Conservation (phyloP, 345 rosid genomes). For the Capsella bursapastoris region DNA sequence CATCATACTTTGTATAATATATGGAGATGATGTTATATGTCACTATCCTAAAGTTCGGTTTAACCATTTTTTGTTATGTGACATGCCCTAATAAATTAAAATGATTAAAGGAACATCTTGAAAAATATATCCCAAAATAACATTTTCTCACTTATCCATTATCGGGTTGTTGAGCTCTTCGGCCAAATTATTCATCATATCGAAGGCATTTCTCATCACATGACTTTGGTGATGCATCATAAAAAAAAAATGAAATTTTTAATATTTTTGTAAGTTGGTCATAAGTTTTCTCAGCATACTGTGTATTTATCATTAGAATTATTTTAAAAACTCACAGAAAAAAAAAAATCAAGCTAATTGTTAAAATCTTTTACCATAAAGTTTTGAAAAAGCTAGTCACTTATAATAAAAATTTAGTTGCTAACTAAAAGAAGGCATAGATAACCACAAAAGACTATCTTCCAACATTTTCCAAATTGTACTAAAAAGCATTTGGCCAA, state of each 20-base stretch:
- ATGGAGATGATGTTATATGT: conserved; percentile 16
- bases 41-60: conserved; percentile 29
- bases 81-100: neutral
- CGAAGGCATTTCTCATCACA: neutral
- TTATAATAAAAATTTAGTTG: no score
- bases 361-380: no score
- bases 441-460: neutral
- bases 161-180: neutral
- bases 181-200: neutral
- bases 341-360: no score
- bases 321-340: no score
- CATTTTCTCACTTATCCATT: neutral
- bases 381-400: no score
- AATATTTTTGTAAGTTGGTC: neutral
- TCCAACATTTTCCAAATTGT: neutral
- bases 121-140: neutral
- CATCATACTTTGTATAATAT: conserved; percentile 12
- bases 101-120: neutral
- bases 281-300: no score
- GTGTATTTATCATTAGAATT: no score
- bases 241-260: neutral
- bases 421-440: neutral
- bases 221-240: neutral
- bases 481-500: neutral
- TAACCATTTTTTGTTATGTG: neutral